Evolutionary conservation across 257 asterid species (phyloP), one percentile per base, ranked within the genome.

Genomic region (Schizonepeta tenuifolia): DNA sequence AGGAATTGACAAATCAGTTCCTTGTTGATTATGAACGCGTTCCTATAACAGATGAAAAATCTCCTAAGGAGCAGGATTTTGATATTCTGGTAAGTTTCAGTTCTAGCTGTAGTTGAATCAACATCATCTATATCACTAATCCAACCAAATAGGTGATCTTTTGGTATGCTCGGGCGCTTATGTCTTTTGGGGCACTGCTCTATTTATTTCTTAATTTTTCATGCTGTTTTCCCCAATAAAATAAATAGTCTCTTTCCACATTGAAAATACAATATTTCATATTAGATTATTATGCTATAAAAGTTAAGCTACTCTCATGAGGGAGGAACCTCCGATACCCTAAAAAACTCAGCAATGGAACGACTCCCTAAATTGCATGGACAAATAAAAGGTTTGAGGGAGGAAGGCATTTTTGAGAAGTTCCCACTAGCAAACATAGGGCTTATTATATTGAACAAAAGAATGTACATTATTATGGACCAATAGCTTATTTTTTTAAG

Each of bases 1-100:
- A 88, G 88, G 96, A 86, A 73, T 86, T 93, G 87, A 83, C 85
- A 51, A 79, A 84, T 73, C 85, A 84, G 69, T 93, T 89, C 86
- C 96, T 86, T 65, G 98, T 93, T 67, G 94, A 89, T 85, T 93
- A 93, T 35, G 98, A 93, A 71, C 93, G 98, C 24, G 96, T 93
- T 68, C 98, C 98, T 70, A 76, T 93, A 75, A 93, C 98, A 6
- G 98, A 93, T 79, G 98, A 93, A 77, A 93, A 93, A 75, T 82
- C 98, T 67, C 98, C 98, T 49, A 93, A 93, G 83, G 98, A 93
- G 85, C 95, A 87, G 83, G 98, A 93, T 80, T 93, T 93, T 79
- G 98, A 93, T 85, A 86, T 83, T 80, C 83, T 93, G 86, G 98
- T 93, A 70, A 86, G 96, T 83, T 75, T 69, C 66, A 22, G 26